A percentile compares a stretch with the other conserved stretches of the same genome.
Conservation (phyloP, 2,329 filamentous ascomycete species). For the Beauveria caledonica region DNA sequence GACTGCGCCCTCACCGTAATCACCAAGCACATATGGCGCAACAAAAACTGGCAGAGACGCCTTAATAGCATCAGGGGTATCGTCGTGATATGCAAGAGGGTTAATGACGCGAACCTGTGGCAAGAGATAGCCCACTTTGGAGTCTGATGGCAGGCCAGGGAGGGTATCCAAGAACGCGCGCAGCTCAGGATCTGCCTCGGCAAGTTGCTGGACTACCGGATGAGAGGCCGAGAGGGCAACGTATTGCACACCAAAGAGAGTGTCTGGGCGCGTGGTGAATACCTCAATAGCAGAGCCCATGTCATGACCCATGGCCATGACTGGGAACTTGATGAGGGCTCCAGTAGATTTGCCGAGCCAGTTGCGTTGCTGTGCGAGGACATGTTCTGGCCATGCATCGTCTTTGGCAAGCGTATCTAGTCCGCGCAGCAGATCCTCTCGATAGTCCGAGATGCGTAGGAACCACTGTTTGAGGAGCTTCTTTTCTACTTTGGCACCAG, state of each 20-base stretch:
- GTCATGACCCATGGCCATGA: constrained; percentile 37
- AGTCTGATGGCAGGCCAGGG: constrained; percentile 43
- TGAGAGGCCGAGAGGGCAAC: constrained; percentile 69
- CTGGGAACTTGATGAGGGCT: constrained; percentile 61
- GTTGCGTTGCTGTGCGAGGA: constrained; percentile 75
- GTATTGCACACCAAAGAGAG: constrained; percentile 80
- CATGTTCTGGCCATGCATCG: constrained; percentile 71
- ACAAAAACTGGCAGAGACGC: constrained; percentile 65
- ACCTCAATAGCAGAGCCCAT: constrained; percentile 52
- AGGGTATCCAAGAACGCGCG: constrained; percentile 61
- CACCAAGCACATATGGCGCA: constrained; percentile 75
- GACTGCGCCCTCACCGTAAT: constrained; percentile 79
- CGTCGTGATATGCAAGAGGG: constrained; percentile 51
- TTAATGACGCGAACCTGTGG: constrained; percentile 54
- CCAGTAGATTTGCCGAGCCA: constrained; percentile 79
- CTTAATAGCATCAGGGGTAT: constrained; percentile 42
- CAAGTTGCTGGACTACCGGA: constrained; percentile 55
- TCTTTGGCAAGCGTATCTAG: constrained; percentile 56
- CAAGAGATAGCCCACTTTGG: constrained; percentile 61
- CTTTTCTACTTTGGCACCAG: constrained; percentile 76
- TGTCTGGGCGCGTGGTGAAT: constrained; percentile 80
- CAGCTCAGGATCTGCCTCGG: constrained; percentile 51
- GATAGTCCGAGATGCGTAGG: constrained; percentile 72
- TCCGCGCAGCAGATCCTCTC: constrained; percentile 63
- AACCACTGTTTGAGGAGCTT: constrained; percentile 81